phyloP scores from a whole-genome alignment of 2,329 filamentous ascomycete species.

The Juglanconis sp. region DNA sequence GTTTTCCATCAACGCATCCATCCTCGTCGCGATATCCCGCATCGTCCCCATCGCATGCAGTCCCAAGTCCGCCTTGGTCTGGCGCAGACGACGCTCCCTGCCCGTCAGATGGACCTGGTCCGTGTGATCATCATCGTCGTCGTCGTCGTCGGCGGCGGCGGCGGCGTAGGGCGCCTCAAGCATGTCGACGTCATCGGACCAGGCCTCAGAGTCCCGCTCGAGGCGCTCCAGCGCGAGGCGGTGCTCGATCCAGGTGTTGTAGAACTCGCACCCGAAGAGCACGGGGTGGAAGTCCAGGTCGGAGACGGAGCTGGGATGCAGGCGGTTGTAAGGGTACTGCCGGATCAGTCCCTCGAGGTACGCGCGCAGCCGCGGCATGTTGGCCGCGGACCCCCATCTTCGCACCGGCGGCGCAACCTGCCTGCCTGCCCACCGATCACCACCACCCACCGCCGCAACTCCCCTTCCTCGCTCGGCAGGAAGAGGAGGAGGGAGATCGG shows the following conservation, averaged over 20 bases:
- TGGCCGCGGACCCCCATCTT: conserved; percentile 43
- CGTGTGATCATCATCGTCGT: conserved; percentile 22
- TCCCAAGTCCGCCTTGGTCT: conserved; percentile 39
- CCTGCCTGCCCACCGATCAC: not conserved
- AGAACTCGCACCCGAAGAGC: conserved; percentile 78
- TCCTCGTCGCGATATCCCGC: conserved; percentile 59
- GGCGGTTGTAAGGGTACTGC: conserved; percentile 68
- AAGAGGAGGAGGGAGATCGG: not conserved
- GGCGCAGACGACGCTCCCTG: conserved; percentile 23
- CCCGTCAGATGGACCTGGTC: conserved; percentile 20
- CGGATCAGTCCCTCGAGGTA: conserved; percentile 80
- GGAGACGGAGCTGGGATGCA: conserved; percentile 55
- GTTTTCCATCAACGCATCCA: conserved; percentile 68
- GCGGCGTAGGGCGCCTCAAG: conserved; percentile 19
- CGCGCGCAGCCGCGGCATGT: conserved; percentile 41
- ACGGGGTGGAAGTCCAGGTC: conserved; percentile 78
- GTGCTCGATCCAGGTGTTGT: conserved; percentile 64
- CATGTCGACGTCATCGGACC: conserved; percentile 29
- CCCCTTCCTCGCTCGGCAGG: conserved; percentile 11
- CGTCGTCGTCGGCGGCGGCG: conserved; percentile 20
- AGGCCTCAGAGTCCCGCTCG: conserved; percentile 29
- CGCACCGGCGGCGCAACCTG: conserved; percentile 2
- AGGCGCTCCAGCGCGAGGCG: conserved; percentile 39
- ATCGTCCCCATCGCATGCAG: conserved; percentile 56
- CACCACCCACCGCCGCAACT: not conserved